These are phyloP conservation scores for Colletotrichum eleusines DNA, from an alignment of 2,329 filamentous ascomycete genomes.

Conservation along the genomic window DNA sequence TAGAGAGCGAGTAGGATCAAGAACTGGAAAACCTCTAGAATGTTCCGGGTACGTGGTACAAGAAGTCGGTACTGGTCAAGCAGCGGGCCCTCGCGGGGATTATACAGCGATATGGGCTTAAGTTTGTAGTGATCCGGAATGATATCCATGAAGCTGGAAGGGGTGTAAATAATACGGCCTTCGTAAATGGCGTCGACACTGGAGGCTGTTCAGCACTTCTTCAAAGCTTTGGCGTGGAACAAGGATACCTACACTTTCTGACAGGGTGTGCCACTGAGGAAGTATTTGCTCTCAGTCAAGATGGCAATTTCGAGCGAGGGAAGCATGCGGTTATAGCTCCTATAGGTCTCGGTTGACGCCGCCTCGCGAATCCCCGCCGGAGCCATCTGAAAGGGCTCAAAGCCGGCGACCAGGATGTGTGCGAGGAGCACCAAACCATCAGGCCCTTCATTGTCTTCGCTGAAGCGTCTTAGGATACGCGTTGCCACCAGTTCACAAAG, in stretches of 20 bases:
- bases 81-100: constrained; percentile 79
- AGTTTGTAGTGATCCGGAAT: constrained; percentile 89
- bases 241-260: constrained; percentile 72
- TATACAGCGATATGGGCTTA: constrained; percentile 84
- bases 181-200: constrained; percentile 83
- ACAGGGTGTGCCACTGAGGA: constrained; percentile 81
- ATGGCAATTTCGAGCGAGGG: constrained; percentile 88
- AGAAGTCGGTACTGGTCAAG: constrained; percentile 89
- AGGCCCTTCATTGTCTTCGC: constrained; percentile 79
- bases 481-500: constrained; percentile 86
- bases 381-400: constrained; percentile 87
- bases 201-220: neutral
- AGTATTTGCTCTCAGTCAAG: constrained; percentile 82
- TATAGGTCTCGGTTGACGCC: constrained; percentile 62
- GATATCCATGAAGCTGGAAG: constrained; percentile 84
- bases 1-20: constrained; percentile 76
- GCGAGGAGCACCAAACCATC: constrained; percentile 79
- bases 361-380: constrained; percentile 74
- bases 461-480: constrained; percentile 81
- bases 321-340: constrained; percentile 69
- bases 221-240: constrained; percentile 64
- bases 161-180: constrained; percentile 84
- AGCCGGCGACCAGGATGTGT: constrained; percentile 84
- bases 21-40: constrained; percentile 82
- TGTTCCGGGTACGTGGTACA: constrained; percentile 81